Base-by-base conservation (phyloP, 2,329 filamentous ascomycete species). In the Sporothrix euskadiensis region DNA sequence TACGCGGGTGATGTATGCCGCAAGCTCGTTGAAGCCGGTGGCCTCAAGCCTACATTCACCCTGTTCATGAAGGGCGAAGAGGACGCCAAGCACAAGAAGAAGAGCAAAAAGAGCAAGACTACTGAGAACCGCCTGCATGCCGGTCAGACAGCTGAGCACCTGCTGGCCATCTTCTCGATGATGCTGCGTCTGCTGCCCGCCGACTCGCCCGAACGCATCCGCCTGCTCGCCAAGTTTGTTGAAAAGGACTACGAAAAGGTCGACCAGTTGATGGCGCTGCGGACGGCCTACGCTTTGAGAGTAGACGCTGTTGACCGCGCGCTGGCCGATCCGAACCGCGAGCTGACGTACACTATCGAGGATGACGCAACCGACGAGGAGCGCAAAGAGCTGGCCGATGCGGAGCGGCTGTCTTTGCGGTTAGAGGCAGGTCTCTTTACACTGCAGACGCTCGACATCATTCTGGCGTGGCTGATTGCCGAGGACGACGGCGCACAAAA, bases 241-340 rank as follows among this genome's bases (percentile, higher is more conserved):
- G 96, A 99, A 81, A 97, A 94, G 80, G 90, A 97, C 76, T 97
- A 97, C 80, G 93, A 91, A 77, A 98, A 98, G 84, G 89, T 94
- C 52, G 83, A 80, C 6, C 93, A 90, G 79, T 84, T 98, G 4
- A 81, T 97, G 49, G 85, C 87, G 74, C 81, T 98, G 66, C 88
- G 94, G 56, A 84, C 88, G 66, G 91, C 92, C 14, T 97, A 94
- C 79, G 87, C 88, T 0, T 83, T 86, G 0, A 86, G 88, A 19
- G 82, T 97, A 0, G 83, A 82, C 0, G 83, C 85, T 0, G 89
- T 93, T 0, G 91, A 94, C 70, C 82, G 85, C 70, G 83, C 86
- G 69, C 91, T 94, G 73, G 84, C 83, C 19, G 83, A 83, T 19
- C 77, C 80, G 19, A 72, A 75, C 12, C 73, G 73, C 54, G 73